Evolutionary conservation across 2,329 filamentous ascomycete genomes (phyloP).

Genomic region (Chrysoporthe puriensis): DNA sequence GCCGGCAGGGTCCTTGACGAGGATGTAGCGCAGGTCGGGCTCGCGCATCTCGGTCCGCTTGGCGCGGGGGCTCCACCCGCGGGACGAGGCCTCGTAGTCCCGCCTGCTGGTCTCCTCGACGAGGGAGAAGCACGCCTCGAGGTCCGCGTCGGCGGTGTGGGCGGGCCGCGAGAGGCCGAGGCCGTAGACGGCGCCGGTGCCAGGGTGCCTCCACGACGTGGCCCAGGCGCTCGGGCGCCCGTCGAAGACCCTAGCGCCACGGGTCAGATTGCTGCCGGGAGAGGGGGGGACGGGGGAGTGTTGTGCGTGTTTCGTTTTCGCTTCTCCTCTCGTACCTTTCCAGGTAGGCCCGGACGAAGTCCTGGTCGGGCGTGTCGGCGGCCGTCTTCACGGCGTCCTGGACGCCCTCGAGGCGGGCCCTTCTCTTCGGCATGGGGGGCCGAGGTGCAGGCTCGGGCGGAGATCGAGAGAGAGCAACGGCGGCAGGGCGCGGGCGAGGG

Average conservation of each 20-base stretch:
- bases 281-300: too few species aligned
- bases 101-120: constrained; percentile 65
- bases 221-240: constrained; percentile 35
- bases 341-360: constrained; percentile 20
- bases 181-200: constrained; percentile 44
- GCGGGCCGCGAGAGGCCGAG: constrained; percentile 45
- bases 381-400: constrained; percentile 17
- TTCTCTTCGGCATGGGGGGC: constrained; percentile 7
- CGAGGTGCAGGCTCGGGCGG: background rate
- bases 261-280: background rate
- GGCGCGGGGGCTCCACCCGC: constrained; percentile 63
- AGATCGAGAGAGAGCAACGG: background rate
- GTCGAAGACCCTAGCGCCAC: background rate
- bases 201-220: constrained; percentile 55
- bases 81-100: constrained; percentile 65
- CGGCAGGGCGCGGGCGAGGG: too few species aligned
- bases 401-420: constrained; percentile 13
- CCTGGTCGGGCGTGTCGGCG: constrained; percentile 18
- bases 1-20: constrained; percentile 50
- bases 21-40: constrained; percentile 68
- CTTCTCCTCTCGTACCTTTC: constrained; percentile 7
- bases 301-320: too few species aligned
- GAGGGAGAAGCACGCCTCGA: constrained; percentile 58
- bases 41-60: constrained; percentile 73
- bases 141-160: constrained; percentile 48